Percentiles rank a stretch among this genome's conserved stretches.
Conservation (phyloP, 2,329 filamentous ascomycete genomes). For the Aureobasidium leucospermi region DNA sequence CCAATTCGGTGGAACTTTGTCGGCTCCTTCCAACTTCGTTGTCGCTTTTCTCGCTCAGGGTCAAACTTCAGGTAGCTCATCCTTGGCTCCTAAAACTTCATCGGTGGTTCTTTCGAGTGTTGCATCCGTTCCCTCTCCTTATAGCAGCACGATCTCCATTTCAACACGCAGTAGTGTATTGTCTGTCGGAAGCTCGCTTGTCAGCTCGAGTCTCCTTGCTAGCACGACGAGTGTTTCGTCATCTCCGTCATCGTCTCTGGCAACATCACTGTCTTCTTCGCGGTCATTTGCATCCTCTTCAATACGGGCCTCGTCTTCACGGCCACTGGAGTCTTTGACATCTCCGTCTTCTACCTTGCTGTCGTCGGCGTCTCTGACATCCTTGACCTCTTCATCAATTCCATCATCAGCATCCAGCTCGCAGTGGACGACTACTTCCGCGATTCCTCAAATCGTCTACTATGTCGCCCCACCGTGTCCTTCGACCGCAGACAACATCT, state of each 20-base stretch:
- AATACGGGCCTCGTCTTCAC: no score
- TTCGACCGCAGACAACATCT: constrained; percentile 5
- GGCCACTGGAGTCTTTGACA: no score
- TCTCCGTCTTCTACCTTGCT: no score
- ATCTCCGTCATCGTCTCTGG: background rate
- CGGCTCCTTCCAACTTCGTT: constrained; percentile 12
- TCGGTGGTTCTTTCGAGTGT: no score
- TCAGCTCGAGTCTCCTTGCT: background rate
- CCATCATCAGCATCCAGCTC: background rate
- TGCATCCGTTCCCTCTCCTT: background rate
- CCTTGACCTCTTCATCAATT: background rate
- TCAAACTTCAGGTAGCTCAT: background rate
- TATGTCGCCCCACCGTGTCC: constrained; percentile 11
- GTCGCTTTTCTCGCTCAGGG: constrained; percentile 9
- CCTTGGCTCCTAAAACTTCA: background rate
- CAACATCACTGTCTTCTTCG: background rate
- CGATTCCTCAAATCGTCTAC: background rate
- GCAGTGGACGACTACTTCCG: constrained; percentile 2
- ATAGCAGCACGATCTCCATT: background rate
- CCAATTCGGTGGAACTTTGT: background rate
- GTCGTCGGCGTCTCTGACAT: background rate
- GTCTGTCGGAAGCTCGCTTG: background rate
- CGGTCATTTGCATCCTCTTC: background rate
- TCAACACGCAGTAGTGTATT: background rate
- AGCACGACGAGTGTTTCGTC: background rate